These are phyloP conservation scores for Xylaria cubensis DNA, from an alignment of 495 filamentous ascomycete species.

Conservation along the genomic window DNA sequence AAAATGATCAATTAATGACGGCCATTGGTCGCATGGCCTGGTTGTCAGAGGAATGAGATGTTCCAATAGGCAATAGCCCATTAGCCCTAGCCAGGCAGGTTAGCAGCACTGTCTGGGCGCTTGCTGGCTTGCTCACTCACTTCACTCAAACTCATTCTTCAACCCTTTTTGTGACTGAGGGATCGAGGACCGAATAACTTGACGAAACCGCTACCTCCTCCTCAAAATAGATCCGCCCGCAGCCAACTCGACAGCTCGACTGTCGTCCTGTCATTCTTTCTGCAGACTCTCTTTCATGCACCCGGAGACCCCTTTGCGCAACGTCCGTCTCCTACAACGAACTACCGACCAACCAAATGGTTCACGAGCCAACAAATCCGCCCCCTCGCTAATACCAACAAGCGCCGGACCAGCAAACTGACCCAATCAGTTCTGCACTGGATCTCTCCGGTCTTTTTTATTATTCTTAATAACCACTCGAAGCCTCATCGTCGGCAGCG, in stretches of 20 bases:
- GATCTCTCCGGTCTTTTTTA: slow-evolving; percentile 19
- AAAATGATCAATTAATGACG: slow-evolving; percentile 29
- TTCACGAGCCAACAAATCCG: slow-evolving; percentile 27
- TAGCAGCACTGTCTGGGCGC: slow-evolving; percentile 9
- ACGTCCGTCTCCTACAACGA: slow-evolving; percentile 1
- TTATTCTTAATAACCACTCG: slow-evolving; percentile 33
- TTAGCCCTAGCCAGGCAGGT: not conserved
- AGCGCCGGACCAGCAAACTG: slow-evolving; percentile 44
- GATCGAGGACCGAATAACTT: not conserved
- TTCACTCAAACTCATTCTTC: slow-evolving; percentile 2
- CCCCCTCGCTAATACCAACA: slow-evolving; percentile 42
- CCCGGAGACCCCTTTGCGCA: not conserved
- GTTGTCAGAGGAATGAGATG: slow-evolving; percentile 31
- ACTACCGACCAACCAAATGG: slow-evolving; percentile 20
- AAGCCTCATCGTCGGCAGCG: slow-evolving; percentile 30
- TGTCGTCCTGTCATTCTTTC: slow-evolving; percentile 16
- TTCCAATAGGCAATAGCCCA: slow-evolving; percentile 18
- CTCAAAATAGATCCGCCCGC: not conserved
- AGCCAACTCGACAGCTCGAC: slow-evolving; percentile 12
- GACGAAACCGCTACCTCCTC: slow-evolving; percentile 6
- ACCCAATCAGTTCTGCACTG: slow-evolving; percentile 41
- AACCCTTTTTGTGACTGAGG: slow-evolving; percentile 9
- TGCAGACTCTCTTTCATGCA: slow-evolving; percentile 16
- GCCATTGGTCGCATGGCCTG: slow-evolving; percentile 21
- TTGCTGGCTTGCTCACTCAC: slow-evolving; percentile 12